Evolutionary conservation across 805 yeast genomes (phyloP).

Genomic region (Debaryomyces hansenii): DNA sequence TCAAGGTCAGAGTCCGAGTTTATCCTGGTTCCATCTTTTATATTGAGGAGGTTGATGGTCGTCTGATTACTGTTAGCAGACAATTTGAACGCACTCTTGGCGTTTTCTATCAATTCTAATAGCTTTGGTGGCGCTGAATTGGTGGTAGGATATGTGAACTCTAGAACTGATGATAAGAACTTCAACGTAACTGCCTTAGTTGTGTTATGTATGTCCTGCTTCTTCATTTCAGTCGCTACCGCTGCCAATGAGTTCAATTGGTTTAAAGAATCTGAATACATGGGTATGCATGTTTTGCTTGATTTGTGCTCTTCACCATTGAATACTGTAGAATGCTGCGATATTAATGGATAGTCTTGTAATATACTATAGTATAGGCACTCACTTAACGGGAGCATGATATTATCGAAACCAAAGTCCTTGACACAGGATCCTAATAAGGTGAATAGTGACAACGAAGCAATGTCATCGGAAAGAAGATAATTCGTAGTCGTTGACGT

Average conservation of each 20-base stretch:
- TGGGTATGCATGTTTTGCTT: not conserved
- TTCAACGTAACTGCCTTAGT: constrained; percentile 35
- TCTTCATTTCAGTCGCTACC: constrained; percentile 26
- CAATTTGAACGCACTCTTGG: constrained; percentile 63
- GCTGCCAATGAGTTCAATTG: constrained; percentile 33
- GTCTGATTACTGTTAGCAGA: constrained; percentile 5
- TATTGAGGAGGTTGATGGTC: constrained; percentile 27
- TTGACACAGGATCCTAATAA: constrained; percentile 69
- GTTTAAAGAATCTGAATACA: constrained; percentile 9
- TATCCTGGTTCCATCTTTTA: constrained; percentile 23
- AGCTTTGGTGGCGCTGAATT: constrained; percentile 80
- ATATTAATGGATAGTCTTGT: constrained; percentile 64
- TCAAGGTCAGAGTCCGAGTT: constrained; percentile 38
- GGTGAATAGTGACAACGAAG: constrained; percentile 55
- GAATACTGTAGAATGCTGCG: constrained; percentile 13
- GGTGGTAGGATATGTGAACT: constrained; percentile 62
- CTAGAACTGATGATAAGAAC: constrained; percentile 55
- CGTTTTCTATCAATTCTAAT: constrained; percentile 75
- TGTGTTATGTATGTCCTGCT: not conserved
- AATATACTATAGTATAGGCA: constrained; percentile 61
- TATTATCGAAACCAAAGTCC: constrained; percentile 77
- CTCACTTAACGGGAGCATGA: constrained; percentile 66
- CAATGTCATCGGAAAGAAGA: constrained; percentile 46
- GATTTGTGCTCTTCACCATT: not conserved
- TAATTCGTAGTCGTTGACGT: constrained; percentile 23